These are phyloP conservation scores for Spizellomyces sp. DNA, from an alignment of 192 early-diverging fungal species.

Conservation along the genomic window DNA sequence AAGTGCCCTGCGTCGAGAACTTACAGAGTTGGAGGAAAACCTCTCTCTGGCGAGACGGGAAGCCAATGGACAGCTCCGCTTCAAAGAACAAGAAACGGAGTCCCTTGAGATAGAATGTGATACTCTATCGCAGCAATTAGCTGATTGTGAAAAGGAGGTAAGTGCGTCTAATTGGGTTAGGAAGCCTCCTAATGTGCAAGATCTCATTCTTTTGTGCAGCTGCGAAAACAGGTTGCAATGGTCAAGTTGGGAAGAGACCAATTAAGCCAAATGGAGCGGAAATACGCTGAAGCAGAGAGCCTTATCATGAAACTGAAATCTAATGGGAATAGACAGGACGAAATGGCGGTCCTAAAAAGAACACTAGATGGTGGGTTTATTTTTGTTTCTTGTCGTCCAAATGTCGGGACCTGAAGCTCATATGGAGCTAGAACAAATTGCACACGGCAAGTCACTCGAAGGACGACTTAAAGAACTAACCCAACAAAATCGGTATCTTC, in stretches of 20 bases:
- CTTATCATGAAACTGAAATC: slow-evolving; percentile 52
- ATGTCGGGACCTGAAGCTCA: slow-evolving; percentile 16
- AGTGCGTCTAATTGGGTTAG: neutral
- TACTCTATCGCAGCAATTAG: neutral
- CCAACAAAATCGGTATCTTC: slow-evolving; percentile 36
- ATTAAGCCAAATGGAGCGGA: slow-evolving; percentile 32
- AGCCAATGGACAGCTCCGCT: slow-evolving; percentile 29
- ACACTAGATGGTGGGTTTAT: slow-evolving; percentile 50
- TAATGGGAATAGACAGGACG: slow-evolving; percentile 11
- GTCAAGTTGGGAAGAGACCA: slow-evolving; percentile 15
- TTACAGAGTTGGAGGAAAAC: slow-evolving; percentile 15
- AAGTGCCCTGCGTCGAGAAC: slow-evolving; percentile 1
- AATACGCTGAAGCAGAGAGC: slow-evolving; percentile 52
- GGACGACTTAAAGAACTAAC: slow-evolving; percentile 58
- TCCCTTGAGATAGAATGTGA: neutral
- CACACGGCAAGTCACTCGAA: slow-evolving; percentile 60
- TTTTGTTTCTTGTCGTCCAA: neutral
- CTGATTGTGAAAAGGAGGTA: slow-evolving; percentile 16
- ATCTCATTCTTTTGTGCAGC: neutral
- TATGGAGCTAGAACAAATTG: slow-evolving; percentile 44
- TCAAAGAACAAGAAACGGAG: slow-evolving; percentile 6
- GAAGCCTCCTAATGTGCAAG: too few relatives aligned
- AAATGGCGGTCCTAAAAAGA: slow-evolving; percentile 41
- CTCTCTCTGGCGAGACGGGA: slow-evolving; percentile 29
- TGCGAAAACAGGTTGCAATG: neutral